phyloP scores from a whole-genome alignment of 1,284 basidiomycete species.

The Mycosarcoma maydis region DNA sequence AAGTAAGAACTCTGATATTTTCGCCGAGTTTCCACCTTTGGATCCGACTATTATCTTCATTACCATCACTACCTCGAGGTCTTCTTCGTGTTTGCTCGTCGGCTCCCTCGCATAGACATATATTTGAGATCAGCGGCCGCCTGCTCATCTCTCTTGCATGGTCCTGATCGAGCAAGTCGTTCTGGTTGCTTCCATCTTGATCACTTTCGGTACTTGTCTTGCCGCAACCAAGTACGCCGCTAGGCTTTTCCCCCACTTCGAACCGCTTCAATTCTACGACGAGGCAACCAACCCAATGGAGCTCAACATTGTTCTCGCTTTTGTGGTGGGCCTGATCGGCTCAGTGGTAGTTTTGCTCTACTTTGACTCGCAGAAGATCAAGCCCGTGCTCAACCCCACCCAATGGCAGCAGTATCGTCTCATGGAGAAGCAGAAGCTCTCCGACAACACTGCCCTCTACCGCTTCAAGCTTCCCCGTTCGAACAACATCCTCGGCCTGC shows the following conservation, averaged over 20 bases:
- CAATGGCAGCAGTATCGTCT: constrained; percentile 86
- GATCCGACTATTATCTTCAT: too few species aligned
- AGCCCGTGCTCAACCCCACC: constrained; percentile 77
- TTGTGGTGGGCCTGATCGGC: constrained; percentile 55
- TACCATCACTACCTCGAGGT: too few species aligned
- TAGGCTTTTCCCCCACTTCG: constrained; percentile 30
- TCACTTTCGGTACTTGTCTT: constrained; percentile 48
- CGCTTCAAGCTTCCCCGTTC: constrained; percentile 82
- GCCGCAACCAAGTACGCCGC: constrained; percentile 34
- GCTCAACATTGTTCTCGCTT: constrained; percentile 55
- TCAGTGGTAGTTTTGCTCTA: constrained; percentile 53
- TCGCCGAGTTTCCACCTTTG: too few species aligned
- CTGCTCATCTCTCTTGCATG: constrained; percentile 18
- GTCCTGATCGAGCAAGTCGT: constrained; percentile 42
- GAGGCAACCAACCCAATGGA: constrained; percentile 60
- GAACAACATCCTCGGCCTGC: constrained; percentile 85
- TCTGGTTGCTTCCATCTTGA: constrained; percentile 46
- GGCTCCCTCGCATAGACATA: too few species aligned
- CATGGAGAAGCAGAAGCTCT: constrained; percentile 81
- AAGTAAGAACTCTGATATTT: too few species aligned
- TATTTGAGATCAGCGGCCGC: too few species aligned
- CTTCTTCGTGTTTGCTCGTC: too few species aligned
- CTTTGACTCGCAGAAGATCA: constrained; percentile 54
- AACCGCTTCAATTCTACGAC: constrained; percentile 50
- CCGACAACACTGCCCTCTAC: constrained; percentile 95